phyloP scores from a whole-genome alignment of 805 yeast species.

The Saccharomycopsis malanga region DNA sequence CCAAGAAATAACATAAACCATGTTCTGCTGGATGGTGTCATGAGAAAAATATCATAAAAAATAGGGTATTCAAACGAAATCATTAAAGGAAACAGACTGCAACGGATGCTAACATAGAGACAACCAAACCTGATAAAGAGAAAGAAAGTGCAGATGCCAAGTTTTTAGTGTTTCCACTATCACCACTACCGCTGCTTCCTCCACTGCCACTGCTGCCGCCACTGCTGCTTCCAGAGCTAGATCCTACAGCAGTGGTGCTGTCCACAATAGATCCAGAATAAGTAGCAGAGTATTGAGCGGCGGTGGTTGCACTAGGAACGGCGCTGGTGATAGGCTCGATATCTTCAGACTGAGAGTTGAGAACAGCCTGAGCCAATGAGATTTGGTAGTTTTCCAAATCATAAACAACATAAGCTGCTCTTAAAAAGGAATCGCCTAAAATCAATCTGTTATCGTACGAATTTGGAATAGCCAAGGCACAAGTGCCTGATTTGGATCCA shows the following conservation, averaged over 20 bases:
- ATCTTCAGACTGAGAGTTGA: conserved; percentile 24
- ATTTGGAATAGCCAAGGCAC: conserved; percentile 39
- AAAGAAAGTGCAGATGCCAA: neutral
- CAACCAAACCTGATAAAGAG: neutral
- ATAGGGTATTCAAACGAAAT: no score
- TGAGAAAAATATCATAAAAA: no score
- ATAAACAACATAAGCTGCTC: conserved; percentile 46
- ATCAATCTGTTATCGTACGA: conserved; percentile 33
- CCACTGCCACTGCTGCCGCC: conserved; percentile 69
- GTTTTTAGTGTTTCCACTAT: conserved; percentile 24
- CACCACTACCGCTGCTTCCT: conserved; percentile 49
- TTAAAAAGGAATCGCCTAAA: conserved; percentile 49
- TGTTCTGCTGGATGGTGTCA: no score
- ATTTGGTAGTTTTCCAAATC: conserved; percentile 42
- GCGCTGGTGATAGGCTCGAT: conserved; percentile 32
- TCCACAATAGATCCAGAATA: conserved; percentile 28
- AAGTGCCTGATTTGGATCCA: conserved; percentile 27
- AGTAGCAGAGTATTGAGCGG: conserved; percentile 40
- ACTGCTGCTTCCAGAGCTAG: conserved; percentile 81
- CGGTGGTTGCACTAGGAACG: conserved; percentile 48
- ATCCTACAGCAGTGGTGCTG: conserved; percentile 89
- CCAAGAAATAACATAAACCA: neutral
- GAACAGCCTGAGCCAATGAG: conserved; percentile 40
- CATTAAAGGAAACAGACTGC: neutral
- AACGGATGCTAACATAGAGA: neutral